Conservation (phyloP, 192 early-diverging fungal species). For the Piromyces finnis region DNA sequence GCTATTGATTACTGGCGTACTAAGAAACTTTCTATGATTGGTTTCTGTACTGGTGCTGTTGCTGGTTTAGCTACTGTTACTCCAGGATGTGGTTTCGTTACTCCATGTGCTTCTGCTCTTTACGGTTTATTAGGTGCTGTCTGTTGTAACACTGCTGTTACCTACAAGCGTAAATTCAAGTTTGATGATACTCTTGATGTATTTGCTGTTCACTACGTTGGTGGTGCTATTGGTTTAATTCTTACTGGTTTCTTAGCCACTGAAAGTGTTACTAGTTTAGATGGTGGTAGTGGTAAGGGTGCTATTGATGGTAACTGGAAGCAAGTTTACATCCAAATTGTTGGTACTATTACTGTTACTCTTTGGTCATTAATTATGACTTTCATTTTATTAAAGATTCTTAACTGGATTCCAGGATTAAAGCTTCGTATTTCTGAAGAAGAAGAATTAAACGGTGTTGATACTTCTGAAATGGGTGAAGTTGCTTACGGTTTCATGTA, state of each 20-base stretch:
- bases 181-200: slow-evolving; percentile 5
- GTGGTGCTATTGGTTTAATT: slow-evolving; percentile 1
- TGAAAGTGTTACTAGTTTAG: slow-evolving; percentile 1
- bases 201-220: slow-evolving; percentile 2
- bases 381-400: slow-evolving; percentile 1
- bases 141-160: slow-evolving; percentile 3
- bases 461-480: slow-evolving; percentile 4
- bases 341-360: slow-evolving; percentile 1
- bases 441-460: slow-evolving; percentile 1
- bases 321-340: slow-evolving; percentile 1
- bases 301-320: slow-evolving; percentile 4
- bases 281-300: slow-evolving; percentile 1
- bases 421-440: slow-evolving; percentile 1
- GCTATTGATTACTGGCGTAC: not conserved
- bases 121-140: slow-evolving; percentile 1
- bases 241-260: slow-evolving; percentile 5
- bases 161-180: not conserved
- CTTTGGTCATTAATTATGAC: slow-evolving; percentile 2
- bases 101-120: not conserved
- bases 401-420: slow-evolving; percentile 2
- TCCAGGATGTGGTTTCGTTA: slow-evolving; percentile 3
- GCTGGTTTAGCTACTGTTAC: slow-evolving; percentile 4
- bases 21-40: not conserved
- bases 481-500: not conserved
- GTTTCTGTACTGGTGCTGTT: not conserved